Conservation (phyloP, 208 protist species). For the Zelonia costaricensis region DNA sequence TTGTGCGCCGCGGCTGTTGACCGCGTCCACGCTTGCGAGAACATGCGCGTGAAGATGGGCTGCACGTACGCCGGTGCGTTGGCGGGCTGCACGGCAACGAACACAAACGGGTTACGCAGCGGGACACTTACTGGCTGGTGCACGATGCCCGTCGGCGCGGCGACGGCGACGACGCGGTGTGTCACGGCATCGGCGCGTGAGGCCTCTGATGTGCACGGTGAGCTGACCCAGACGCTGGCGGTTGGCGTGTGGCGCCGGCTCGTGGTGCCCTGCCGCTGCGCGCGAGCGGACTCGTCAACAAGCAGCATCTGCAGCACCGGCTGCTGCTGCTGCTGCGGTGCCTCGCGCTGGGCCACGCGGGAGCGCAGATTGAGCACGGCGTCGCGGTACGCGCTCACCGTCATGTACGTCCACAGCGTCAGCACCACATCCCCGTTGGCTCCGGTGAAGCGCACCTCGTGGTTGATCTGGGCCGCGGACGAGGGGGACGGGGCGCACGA, state of each 20-base stretch:
- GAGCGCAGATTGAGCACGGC: slow-evolving; percentile 47
- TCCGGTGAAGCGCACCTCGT: slow-evolving; percentile 20
- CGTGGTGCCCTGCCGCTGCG: neutral
- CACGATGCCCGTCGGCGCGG: slow-evolving; percentile 1
- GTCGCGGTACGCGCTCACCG: slow-evolving; percentile 51
- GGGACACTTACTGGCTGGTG: slow-evolving; percentile 22
- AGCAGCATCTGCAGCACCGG: slow-evolving; percentile 33
- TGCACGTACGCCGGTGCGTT: neutral
- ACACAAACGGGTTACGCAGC: slow-evolving; percentile 17
- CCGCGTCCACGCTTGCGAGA: slow-evolving; percentile 18
- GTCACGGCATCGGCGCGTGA: neutral
- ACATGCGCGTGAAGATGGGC: slow-evolving; percentile 12
- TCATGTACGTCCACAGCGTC: slow-evolving; percentile 33
- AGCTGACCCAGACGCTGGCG: slow-evolving; percentile 20
- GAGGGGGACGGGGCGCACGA: neutral
- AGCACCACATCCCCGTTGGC: slow-evolving; percentile 32
- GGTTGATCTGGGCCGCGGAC: neutral
- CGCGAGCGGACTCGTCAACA: slow-evolving; percentile 1
- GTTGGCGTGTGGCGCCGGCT: neutral
- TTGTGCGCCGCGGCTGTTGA: neutral
- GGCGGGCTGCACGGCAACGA: slow-evolving; percentile 16
- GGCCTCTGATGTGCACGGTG: slow-evolving; percentile 3
- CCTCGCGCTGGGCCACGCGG: slow-evolving; percentile 7
- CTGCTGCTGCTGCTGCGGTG: no score
- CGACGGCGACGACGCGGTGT: slow-evolving; percentile 17